A percentile compares a stretch with the other conserved stretches of the same genome.
phyloP scores from a whole-genome alignment of 176 grass and related monocot species.

The Triticum monococcum region DNA sequence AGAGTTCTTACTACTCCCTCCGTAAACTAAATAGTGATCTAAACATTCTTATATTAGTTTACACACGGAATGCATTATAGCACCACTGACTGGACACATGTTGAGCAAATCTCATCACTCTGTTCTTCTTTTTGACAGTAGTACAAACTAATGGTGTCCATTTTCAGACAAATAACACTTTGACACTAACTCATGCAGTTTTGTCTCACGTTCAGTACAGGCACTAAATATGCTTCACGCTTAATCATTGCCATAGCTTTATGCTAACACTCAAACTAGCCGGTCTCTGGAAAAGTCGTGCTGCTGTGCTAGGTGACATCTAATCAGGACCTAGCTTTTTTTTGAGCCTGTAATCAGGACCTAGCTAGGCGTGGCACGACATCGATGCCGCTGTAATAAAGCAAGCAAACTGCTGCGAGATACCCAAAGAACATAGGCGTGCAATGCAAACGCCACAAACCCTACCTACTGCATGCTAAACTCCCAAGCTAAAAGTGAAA shows the following conservation, averaged over 20 bases:
- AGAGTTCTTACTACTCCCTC: not conserved
- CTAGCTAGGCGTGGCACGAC: slow-evolving; percentile 6
- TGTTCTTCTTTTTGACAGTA: not conserved
- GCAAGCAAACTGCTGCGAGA: not conserved
- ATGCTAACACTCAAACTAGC: not conserved
- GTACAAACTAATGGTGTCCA: not conserved
- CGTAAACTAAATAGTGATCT: no score
- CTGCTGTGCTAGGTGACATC: slow-evolving; percentile 20
- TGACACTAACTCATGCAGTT: slow-evolving; percentile 1
- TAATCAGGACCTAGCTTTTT: slow-evolving; percentile 16
- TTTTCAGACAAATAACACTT: not conserved
- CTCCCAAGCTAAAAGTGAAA: not conserved
- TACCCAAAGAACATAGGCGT: not conserved
- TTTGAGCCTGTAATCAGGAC: slow-evolving; percentile 8
- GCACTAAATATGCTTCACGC: slow-evolving; percentile 19
- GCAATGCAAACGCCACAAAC: not conserved
- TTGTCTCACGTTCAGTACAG: slow-evolving; percentile 17
- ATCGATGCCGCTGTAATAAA: slow-evolving; percentile 16
- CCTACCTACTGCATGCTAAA: not conserved
- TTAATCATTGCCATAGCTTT: slow-evolving; percentile 26
- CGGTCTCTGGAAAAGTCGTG: not conserved
- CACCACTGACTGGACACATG: not conserved
- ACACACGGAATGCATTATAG: not conserved
- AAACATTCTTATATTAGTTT: no score
- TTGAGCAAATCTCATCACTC: not conserved